Evolutionary conservation across 352 stramenopile genomes (phyloP), one percentile per base, ranked within the genome.

Genomic region (Phytophthora sansomeana): DNA sequence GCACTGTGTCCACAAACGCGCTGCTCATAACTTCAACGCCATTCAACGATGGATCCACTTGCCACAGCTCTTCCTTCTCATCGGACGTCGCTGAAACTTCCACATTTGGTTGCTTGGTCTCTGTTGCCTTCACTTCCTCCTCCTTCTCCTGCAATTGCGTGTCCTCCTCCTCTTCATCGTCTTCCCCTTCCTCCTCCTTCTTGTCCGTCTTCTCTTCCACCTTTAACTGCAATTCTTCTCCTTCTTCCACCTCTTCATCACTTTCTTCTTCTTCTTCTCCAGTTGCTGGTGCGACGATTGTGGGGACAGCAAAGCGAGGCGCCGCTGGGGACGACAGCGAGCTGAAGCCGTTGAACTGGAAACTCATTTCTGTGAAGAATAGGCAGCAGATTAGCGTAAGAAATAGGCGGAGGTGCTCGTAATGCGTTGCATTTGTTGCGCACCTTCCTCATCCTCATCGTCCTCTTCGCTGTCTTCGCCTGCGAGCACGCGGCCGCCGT

Each of bases 401-500:
- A 19, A 19, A 33, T 26, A 6, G 7, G 16, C 9, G 0, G 10
- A 17, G 6, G 9, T 28, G 26, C 1, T 14, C 1, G 13, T 36
- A 14, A n/a, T 26, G 1, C 19, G 16, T 3, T 0, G 35, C 13
- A 19, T 17, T 4, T 16, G 6, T 1, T 11, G 7, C 29, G 5
- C 36, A 80, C 75, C 75, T 74, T 74, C 65, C n/a, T 90, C 81
- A 49, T 91, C 81, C 7, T 91, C 81, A 17, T 89, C 82, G 62
- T 93, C 85, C 49, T 92, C 81, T 69, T 93, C 85, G 65, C 85
- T 93, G 74, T 93, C 85, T 71, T 93, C 85, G 42, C 85, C 85
- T 49, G 81, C 82, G 8, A 90, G 77, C 46, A 93, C 85, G 44
- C 85, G 85, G 3, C 85, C 85, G 55, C 82, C 77, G 49, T 81